Evolutionary conservation across 1,284 basidiomycete genomes (phyloP).

Genomic region (Kwoniella shivajii): DNA sequence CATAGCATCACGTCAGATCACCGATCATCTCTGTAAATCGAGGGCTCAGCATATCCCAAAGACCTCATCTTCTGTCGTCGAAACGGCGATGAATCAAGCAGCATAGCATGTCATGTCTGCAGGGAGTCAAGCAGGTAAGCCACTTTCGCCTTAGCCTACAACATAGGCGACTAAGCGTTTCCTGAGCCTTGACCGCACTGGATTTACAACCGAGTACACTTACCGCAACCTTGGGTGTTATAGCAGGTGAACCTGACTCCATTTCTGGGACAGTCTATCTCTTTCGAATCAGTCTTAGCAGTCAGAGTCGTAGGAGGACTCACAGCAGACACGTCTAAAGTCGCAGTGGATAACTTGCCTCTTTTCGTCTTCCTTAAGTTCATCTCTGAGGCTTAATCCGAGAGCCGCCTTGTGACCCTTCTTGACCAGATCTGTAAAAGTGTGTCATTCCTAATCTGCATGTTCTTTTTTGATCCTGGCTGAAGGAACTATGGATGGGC

Average conservation of each 20-base stretch:
- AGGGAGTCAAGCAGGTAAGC: background rate
- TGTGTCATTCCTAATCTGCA: too few species aligned
- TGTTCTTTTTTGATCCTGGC: too few species aligned
- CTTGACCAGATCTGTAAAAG: too few species aligned
- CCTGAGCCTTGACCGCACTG: too few species aligned
- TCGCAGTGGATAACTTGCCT: background rate
- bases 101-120: slow-evolving; percentile 7
- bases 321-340: background rate
- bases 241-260: slow-evolving; percentile 6
- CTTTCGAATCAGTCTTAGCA: too few species aligned
- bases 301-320: too few species aligned
- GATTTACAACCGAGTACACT: background rate
- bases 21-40: too few species aligned
- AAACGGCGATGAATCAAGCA: slow-evolving; percentile 6
- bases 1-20: background rate
- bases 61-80: too few species aligned
- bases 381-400: background rate
- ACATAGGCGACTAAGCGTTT: too few species aligned
- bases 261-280: slow-evolving; percentile 13
- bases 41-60: too few species aligned
- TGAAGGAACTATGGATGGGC: too few species aligned
- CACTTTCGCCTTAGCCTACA: background rate
- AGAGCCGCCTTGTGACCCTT: too few species aligned
- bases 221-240: slow-evolving; percentile 8
- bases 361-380: background rate